phyloP scores from a whole-genome alignment of 31 red algal genomes.

The Asparagopsis taxiformis region DNA sequence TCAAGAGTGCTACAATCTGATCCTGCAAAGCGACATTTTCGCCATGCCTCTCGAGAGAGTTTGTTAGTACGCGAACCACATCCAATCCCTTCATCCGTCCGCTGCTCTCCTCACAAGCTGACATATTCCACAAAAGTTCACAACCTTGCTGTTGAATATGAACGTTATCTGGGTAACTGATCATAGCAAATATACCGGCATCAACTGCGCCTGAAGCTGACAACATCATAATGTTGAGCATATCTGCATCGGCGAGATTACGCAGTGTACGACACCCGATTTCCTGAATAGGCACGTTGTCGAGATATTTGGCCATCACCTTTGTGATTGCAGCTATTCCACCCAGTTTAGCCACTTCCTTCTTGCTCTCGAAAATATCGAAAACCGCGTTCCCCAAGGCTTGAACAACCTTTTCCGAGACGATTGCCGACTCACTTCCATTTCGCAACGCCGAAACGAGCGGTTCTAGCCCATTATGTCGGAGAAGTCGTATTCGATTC shows the following conservation, averaged over 20 bases:
- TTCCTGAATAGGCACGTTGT: constrained; percentile 53
- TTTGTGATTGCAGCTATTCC: constrained; percentile 51
- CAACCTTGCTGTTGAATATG: constrained; percentile 63
- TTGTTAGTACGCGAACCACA: constrained; percentile 18
- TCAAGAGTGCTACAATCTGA: constrained; percentile 1
- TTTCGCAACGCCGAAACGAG: constrained; percentile 51
- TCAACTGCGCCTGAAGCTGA: constrained; percentile 67
- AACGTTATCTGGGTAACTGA: constrained; percentile 57
- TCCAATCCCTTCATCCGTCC: constrained; percentile 40
- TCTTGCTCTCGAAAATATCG: constrained; percentile 52
- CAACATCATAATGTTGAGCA: constrained; percentile 57
- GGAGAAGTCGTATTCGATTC: constrained; percentile 32
- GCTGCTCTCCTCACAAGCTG: constrained; percentile 34
- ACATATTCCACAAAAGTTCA: constrained; percentile 63
- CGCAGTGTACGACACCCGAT: constrained; percentile 59
- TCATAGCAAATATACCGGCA: constrained; percentile 39
- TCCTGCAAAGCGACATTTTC: constrained; percentile 1
- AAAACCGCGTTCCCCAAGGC: constrained; percentile 56
- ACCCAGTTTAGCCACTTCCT: constrained; percentile 41
- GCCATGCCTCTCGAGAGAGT: constrained; percentile 17
- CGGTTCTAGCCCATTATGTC: constrained; percentile 26
- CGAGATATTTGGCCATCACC: constrained; percentile 57
- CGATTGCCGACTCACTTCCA: constrained; percentile 11
- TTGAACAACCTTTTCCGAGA: constrained; percentile 37
- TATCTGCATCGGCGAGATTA: constrained; percentile 68